Percentiles rank a stretch among this genome's conserved stretches.
Evolutionary conservation across 352 stramenopile genomes (phyloP).

Genomic region (Pythium rhizo-oryzae): DNA sequence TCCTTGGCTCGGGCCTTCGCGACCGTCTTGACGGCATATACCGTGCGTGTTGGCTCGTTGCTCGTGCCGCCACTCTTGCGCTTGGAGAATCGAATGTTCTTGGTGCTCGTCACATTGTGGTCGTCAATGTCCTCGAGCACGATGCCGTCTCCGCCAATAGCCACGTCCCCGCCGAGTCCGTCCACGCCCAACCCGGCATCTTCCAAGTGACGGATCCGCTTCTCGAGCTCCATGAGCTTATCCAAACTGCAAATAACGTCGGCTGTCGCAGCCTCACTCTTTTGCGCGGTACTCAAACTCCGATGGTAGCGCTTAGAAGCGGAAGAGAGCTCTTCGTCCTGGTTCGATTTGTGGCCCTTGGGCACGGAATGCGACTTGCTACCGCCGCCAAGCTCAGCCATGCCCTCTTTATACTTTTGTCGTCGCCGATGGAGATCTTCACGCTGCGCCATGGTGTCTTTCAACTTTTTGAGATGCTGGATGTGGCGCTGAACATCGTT

Average conservation of each 20-base stretch:
- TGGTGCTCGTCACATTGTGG: constrained; percentile 30
- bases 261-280: constrained; percentile 11
- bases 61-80: constrained; percentile 37
- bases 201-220: constrained; percentile 86
- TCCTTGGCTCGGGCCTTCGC: constrained; percentile 16
- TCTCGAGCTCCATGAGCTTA: constrained; percentile 90
- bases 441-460: constrained; percentile 60
- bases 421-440: constrained; percentile 64
- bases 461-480: constrained; percentile 79
- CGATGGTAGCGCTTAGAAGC: constrained; percentile 15
- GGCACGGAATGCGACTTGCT: constrained; percentile 34
- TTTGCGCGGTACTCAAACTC: constrained; percentile 28
- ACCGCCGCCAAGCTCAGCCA: constrained; percentile 48
- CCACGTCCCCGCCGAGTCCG: constrained; percentile 37
- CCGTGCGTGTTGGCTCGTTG: constrained; percentile 51
- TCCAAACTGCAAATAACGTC: constrained; percentile 81
- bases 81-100: constrained; percentile 58
- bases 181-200: constrained; percentile 57
- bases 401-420: constrained; percentile 65
- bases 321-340: constrained; percentile 44
- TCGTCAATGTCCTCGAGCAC: constrained; percentile 29
- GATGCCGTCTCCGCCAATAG: constrained; percentile 4
- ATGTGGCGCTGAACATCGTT: constrained; percentile 90
- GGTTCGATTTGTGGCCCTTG: constrained; percentile 41
- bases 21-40: constrained; percentile 57